Conservation (phyloP, 345 rosid genomes). For the rapeseed (Brassica napus) region DNA sequence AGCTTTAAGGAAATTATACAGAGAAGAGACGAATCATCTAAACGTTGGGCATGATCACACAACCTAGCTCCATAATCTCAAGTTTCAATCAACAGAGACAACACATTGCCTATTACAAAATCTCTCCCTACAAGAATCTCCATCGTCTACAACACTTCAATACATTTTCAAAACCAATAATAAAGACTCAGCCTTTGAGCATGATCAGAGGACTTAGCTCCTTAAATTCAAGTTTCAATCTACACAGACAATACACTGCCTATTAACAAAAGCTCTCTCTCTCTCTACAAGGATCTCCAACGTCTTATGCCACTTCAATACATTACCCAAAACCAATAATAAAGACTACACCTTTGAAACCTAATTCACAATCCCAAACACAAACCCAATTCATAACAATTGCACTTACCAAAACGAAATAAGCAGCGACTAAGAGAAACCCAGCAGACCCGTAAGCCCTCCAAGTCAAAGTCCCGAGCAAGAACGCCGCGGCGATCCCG, state of each 20-base stretch:
- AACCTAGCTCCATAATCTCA: background rate
- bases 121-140: background rate
- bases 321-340: background rate
- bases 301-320: background rate
- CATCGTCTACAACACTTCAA: background rate
- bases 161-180: background rate
- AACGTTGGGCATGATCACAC: background rate
- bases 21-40: background rate
- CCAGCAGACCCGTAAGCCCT: conserved; percentile 90
- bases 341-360: background rate
- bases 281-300: background rate
- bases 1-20: background rate
- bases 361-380: background rate
- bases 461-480: conserved; percentile 93
- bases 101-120: background rate
- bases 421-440: conserved; percentile 79
- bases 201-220: conserved; percentile 9
- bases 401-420: conserved; percentile 63
- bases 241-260: background rate
- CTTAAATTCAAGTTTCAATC: background rate
- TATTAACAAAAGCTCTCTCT: background rate
- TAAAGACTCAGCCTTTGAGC: background rate
- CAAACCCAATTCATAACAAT: background rate
- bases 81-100: background rate
- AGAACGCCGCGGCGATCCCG: conserved; percentile 82